A percentile compares a stretch with the other conserved stretches of the same genome.
These are phyloP conservation scores for Nicotiana tabacum DNA, from an alignment of 257 asterid species.

Conservation along the genomic window DNA sequence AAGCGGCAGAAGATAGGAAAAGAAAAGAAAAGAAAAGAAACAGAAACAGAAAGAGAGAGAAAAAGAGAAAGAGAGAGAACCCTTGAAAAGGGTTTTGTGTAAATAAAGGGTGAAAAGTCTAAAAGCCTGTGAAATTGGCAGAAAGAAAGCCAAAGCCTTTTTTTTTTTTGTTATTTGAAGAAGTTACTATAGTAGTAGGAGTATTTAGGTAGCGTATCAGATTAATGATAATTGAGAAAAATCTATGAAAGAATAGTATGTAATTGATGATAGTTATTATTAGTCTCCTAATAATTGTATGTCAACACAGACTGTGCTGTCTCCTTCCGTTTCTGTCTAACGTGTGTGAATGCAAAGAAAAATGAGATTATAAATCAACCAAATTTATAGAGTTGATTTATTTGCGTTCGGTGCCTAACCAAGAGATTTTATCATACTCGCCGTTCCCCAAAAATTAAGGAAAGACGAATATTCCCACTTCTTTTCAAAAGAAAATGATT, in stretches of 20 bases:
- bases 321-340: not conserved
- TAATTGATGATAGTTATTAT: not conserved
- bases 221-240: not conserved
- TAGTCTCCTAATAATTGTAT: not conserved
- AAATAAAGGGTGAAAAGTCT: constrained; percentile 4
- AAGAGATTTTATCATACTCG: not conserved
- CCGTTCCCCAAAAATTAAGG: not conserved
- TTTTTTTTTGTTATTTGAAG: not conserved
- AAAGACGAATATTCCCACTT: not conserved
- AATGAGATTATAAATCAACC: not conserved
- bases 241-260: not conserved
- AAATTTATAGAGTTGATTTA: not conserved
- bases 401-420: not conserved
- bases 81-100: constrained; percentile 23
- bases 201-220: not conserved
- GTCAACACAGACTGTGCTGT: not conserved
- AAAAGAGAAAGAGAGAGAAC: constrained; percentile 14
- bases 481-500: not conserved
- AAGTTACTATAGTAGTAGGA: not conserved
- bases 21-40: not conserved
- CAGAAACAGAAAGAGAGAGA: not conserved
- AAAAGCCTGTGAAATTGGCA: constrained; percentile 20
- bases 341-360: not conserved
- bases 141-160: constrained; percentile 6
- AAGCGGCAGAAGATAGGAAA: constrained; percentile 14